phyloP scores from a whole-genome alignment of 495 filamentous ascomycete species.

The Xylaria curta region DNA sequence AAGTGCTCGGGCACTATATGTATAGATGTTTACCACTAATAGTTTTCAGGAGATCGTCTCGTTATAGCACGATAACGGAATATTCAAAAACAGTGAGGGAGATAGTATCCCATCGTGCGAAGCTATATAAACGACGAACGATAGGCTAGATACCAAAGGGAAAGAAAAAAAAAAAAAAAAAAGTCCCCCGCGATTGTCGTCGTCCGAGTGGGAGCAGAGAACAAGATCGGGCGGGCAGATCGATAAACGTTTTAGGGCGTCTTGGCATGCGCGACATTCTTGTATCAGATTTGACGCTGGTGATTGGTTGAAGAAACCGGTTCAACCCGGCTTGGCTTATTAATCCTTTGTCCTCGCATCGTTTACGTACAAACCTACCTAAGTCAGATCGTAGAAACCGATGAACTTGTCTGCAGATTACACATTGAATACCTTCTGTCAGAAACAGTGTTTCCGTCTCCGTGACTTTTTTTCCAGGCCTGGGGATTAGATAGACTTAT shows the following conservation, averaged over 20 bases:
- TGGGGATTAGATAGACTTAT: neutral
- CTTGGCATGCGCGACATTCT: slow-evolving; percentile 25
- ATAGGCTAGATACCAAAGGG: neutral
- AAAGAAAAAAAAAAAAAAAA: neutral
- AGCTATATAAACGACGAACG: neutral
- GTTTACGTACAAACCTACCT: too few species aligned
- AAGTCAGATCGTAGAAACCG: neutral
- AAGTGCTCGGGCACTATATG: neutral
- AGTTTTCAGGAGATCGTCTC: neutral
- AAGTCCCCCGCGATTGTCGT: neutral
- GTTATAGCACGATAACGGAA: neutral
- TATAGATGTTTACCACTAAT: neutral
- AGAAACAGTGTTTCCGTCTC: neutral
- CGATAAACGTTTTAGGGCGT: neutral
- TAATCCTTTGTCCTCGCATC: neutral
- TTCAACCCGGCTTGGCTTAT: slow-evolving; percentile 8
- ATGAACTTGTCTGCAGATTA: neutral
- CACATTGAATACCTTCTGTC: neutral
- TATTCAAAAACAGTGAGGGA: neutral
- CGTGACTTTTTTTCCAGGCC: neutral
- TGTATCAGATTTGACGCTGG: neutral
- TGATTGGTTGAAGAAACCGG: slow-evolving; percentile 23
- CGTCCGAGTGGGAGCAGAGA: neutral
- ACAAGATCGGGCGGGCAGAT: neutral
- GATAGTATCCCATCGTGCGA: neutral